Evolutionary conservation across 176 grass and related monocot genomes (phyloP).

Genomic region (Aegilops longissima): DNA sequence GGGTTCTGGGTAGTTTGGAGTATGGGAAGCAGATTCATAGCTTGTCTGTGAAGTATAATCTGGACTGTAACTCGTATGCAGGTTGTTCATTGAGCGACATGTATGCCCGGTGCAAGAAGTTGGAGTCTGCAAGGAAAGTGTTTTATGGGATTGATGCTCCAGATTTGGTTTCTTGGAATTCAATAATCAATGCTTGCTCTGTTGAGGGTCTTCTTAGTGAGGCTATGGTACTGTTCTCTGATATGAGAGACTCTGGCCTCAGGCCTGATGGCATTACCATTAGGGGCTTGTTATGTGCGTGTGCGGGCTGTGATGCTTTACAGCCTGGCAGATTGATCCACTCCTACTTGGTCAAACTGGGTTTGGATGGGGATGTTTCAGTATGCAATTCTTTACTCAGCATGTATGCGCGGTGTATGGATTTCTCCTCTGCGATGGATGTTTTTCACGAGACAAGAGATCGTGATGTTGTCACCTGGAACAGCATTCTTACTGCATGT

Average conservation of each 20-base stretch:
- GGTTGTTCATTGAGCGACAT: slow-evolving; percentile 52
- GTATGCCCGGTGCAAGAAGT: slow-evolving; percentile 59
- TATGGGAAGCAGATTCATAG: slow-evolving; percentile 62
- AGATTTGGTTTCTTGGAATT: slow-evolving; percentile 79
- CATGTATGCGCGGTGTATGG: slow-evolving; percentile 55
- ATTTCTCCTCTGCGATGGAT: slow-evolving; percentile 51
- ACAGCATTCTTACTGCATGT: slow-evolving; percentile 58
- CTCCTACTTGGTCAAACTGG: slow-evolving; percentile 43
- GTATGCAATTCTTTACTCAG: slow-evolving; percentile 55
- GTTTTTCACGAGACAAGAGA: slow-evolving; percentile 34
- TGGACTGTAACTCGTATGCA: slow-evolving; percentile 39
- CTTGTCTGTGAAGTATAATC: slow-evolving; percentile 57
- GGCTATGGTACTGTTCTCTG: slow-evolving; percentile 50
- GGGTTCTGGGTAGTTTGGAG: slow-evolving; percentile 30
- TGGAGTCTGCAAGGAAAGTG: slow-evolving; percentile 47
- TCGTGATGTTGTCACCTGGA: slow-evolving; percentile 48
- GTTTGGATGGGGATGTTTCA: slow-evolving; percentile 35
- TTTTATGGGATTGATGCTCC: slow-evolving; percentile 53
- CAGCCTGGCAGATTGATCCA: slow-evolving; percentile 66
- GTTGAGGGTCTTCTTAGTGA: slow-evolving; percentile 59
- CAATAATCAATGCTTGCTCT: slow-evolving; percentile 67
- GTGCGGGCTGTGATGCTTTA: slow-evolving; percentile 58
- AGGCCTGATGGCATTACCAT: slow-evolving; percentile 71
- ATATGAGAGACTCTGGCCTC: slow-evolving; percentile 61
- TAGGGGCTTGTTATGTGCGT: slow-evolving; percentile 67